Evolutionary conservation across 257 asterid genomes (phyloP).

Genomic region (Knoxia roxburghii): DNA sequence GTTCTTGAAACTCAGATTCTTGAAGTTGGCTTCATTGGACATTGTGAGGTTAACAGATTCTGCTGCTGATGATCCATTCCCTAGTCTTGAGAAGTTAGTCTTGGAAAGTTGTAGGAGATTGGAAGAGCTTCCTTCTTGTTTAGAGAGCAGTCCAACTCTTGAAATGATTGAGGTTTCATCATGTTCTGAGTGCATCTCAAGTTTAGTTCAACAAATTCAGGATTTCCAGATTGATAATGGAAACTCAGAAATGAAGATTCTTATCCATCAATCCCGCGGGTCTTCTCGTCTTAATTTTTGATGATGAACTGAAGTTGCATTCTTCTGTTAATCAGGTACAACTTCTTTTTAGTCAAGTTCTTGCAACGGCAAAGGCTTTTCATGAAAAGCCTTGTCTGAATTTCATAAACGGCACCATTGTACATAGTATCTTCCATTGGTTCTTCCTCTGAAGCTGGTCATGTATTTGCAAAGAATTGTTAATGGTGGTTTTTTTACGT

Average conservation of each 20-base stretch:
- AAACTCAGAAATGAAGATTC: neutral
- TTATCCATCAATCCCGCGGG: neutral
- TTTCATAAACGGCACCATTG: no score
- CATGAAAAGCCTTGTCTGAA: no score
- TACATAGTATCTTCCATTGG: no score
- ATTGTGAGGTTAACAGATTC: constrained; percentile 11
- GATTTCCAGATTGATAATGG: neutral
- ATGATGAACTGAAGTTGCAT: neutral
- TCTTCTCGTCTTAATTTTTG: no score
- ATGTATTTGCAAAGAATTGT: no score
- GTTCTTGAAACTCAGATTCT: constrained; percentile 10
- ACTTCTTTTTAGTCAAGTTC: no score
- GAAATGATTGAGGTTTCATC: constrained; percentile 5
- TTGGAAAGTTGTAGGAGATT: neutral
- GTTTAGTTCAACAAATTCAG: neutral
- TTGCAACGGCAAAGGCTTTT: no score
- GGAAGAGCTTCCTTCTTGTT: neutral
- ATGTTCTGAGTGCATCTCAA: neutral
- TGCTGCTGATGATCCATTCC: neutral
- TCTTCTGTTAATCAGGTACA: neutral
- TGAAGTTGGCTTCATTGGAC: constrained; percentile 4
- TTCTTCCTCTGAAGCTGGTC: no score
- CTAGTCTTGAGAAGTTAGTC: neutral
- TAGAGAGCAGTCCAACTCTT: neutral
- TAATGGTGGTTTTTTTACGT: no score